Evolutionary conservation across 1,139 yeast species (phyloP), one percentile per base, ranked within the genome.

Genomic region (Geotrichum fermentans): DNA sequence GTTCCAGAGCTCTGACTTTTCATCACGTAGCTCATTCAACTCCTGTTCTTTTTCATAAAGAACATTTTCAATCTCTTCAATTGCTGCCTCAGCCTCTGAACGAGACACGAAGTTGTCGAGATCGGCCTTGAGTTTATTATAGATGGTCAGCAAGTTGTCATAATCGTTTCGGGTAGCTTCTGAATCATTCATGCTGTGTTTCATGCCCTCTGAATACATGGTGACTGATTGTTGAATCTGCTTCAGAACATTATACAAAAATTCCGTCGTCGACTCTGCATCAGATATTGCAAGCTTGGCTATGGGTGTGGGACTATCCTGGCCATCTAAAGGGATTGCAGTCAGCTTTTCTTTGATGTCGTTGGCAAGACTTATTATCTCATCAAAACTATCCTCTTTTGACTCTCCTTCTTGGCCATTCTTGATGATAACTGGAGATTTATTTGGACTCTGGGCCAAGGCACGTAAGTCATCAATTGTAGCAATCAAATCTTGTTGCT

Each of bases 31-130:
- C 7, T 41, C 42, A 8, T 10, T 37, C 7, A 50, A 26, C 38
- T 52, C 50, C 11, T 35, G 43, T 11, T 51, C 54, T 30, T 44
- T 36, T 46, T 43, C 55, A 14, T 40, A 47, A 17, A 49, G 33
- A 14, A 35, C 18, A 10, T 33, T 14, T 36, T 48, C 47, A 8
- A 38, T 33, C 35, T 48, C 51, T 21, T 39, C 45, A 24, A 40
- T 29, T 10, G 45, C 39, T 7, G 39, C 26, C 39, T 20, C 47
- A 13, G 47, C 51, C 21, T 48, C 51, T 14, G 28, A 7, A 6
- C 51, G 35, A 26, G 41, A 26, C 16, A 48, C 51, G 20, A 20
- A 43, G n/a, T 43, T 40, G 4, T 43, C 43, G 10, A 40, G 35
- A 5, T 48, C 45, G 16, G 20, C 16, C 18, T 41, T 48, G 11